These are phyloP conservation scores for Trichoderma reesei DNA, from an alignment of 495 filamentous ascomycete species.

Conservation along the genomic window DNA sequence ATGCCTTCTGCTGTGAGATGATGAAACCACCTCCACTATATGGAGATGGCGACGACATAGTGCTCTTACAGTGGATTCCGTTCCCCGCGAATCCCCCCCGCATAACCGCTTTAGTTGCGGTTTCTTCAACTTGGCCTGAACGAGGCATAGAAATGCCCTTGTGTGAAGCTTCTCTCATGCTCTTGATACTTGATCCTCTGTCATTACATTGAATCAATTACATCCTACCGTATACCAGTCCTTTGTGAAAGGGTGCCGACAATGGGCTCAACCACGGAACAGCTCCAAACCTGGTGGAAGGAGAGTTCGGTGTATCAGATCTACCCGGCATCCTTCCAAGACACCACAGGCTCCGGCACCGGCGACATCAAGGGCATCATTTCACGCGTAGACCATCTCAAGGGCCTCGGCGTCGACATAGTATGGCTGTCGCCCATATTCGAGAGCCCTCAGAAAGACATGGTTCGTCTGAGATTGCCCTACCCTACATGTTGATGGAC, in stretches of 20 bases:
- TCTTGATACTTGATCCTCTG: too few species aligned
- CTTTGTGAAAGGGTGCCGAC: not conserved
- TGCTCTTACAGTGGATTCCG: not conserved
- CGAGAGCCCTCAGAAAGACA: slow-evolving; percentile 46
- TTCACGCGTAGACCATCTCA: slow-evolving; percentile 56
- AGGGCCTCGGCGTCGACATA: slow-evolving; percentile 52
- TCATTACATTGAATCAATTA: not conserved
- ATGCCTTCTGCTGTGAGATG: not conserved
- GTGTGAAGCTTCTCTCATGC: not conserved
- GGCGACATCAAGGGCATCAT: slow-evolving; percentile 62
- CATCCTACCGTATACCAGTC: not conserved
- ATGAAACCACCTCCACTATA: slow-evolving; percentile 1
- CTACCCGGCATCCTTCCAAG: slow-evolving; percentile 59
- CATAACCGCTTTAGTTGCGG: not conserved
- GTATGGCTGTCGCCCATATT: slow-evolving; percentile 64
- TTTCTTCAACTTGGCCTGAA: not conserved
- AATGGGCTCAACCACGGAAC: not conserved
- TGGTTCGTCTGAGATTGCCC: not conserved
- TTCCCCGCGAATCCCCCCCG: not conserved
- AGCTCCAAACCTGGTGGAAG: slow-evolving; percentile 27
- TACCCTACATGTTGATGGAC: not conserved
- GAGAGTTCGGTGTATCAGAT: slow-evolving; percentile 53
- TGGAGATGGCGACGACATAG: not conserved
- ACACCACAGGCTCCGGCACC: slow-evolving; percentile 57
- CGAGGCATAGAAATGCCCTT: not conserved